phyloP scores from a whole-genome alignment of 2,329 filamentous ascomycete species.

The Eurotiales sp. region DNA sequence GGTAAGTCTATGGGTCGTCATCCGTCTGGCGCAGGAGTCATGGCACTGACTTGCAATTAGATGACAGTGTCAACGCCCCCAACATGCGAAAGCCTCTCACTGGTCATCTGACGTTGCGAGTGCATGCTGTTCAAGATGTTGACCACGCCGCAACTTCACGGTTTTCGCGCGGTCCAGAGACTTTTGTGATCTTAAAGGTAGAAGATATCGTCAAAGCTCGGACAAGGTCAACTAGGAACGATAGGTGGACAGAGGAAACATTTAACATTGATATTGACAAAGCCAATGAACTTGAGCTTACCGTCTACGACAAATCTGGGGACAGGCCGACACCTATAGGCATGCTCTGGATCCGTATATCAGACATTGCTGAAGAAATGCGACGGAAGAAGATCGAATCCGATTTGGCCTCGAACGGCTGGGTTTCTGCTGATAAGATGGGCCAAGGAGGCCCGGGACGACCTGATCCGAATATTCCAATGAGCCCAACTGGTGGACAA shows the following conservation, averaged over 20 bases:
- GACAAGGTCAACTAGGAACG: slow-evolving; percentile 78
- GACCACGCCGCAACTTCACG: slow-evolving; percentile 81
- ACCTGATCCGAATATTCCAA: slow-evolving; percentile 43
- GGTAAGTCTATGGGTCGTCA: slow-evolving; percentile 53
- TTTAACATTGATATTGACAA: slow-evolving; percentile 95
- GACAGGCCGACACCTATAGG: slow-evolving; percentile 90
- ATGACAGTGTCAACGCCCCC: slow-evolving; percentile 93
- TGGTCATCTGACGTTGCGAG: slow-evolving; percentile 79
- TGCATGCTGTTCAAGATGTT: slow-evolving; percentile 87
- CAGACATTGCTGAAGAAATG: slow-evolving; percentile 96
- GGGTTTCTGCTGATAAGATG: slow-evolving; percentile 97
- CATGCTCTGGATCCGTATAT: slow-evolving; percentile 93
- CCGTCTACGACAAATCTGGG: slow-evolving; percentile 91
- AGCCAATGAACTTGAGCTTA: slow-evolving; percentile 96
- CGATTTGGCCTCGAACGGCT: slow-evolving; percentile 89
- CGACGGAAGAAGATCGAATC: slow-evolving; percentile 95
- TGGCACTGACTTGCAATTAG: slow-evolving; percentile 43
- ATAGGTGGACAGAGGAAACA: slow-evolving; percentile 86
- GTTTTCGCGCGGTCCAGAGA: slow-evolving; percentile 88
- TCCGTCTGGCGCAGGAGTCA: not conserved
- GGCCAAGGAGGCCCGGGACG: slow-evolving; percentile 56
- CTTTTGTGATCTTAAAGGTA: slow-evolving; percentile 93
- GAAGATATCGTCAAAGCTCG: slow-evolving; percentile 89
- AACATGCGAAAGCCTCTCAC: slow-evolving; percentile 95
- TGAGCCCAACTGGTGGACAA: slow-evolving; percentile 21